Evolutionary conservation across 495 filamentous ascomycete genomes (phyloP).

Genomic region (Hyphodiscus hymeniophilus): DNA sequence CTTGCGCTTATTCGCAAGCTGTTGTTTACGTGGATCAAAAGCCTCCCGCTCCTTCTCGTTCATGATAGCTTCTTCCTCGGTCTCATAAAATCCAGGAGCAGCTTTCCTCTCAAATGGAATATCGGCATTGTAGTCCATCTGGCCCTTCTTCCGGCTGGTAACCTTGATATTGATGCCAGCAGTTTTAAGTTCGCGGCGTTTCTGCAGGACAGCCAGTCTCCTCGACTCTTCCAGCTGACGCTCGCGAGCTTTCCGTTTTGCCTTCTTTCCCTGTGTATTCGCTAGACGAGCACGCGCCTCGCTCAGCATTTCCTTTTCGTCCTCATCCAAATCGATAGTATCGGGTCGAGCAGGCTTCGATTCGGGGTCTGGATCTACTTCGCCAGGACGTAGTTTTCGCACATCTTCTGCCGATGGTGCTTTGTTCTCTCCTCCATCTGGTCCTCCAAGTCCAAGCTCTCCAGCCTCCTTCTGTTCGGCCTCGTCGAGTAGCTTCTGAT

Average conservation of each 20-base stretch:
- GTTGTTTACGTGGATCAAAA: slow-evolving; percentile 92
- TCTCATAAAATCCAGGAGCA: slow-evolving; percentile 89
- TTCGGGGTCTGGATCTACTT: slow-evolving; percentile 93
- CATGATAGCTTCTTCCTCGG: slow-evolving; percentile 62
- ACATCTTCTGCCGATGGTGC: slow-evolving; percentile 94
- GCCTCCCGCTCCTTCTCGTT: slow-evolving; percentile 85
- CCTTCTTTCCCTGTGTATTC: slow-evolving; percentile 98
- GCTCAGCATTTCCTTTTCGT: slow-evolving; percentile 98
- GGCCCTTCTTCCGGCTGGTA: slow-evolving; percentile 80
- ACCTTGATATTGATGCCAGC: slow-evolving; percentile 98
- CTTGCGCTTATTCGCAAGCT: slow-evolving; percentile 92
- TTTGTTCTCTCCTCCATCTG: slow-evolving; percentile 75
- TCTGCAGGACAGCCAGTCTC: slow-evolving; percentile 82
- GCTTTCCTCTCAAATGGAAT: slow-evolving; percentile 94
- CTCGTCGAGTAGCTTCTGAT: slow-evolving; percentile 93
- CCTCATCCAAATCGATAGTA: slow-evolving; percentile 95
- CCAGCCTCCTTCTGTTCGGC: slow-evolving; percentile 80
- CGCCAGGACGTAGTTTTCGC: slow-evolving; percentile 77
- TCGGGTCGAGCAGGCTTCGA: slow-evolving; percentile 95
- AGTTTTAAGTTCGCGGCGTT: slow-evolving; percentile 92
- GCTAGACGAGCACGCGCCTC: slow-evolving; percentile 93
- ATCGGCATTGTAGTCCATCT: slow-evolving; percentile 99
- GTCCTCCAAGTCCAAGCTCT: slow-evolving; percentile 78
- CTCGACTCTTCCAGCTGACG: slow-evolving; percentile 92
- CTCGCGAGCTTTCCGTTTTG: slow-evolving; percentile 94